These are phyloP conservation scores for Coemansia sp. DNA, from an alignment of 192 early-diverging fungal genomes.

Conservation along the genomic window DNA sequence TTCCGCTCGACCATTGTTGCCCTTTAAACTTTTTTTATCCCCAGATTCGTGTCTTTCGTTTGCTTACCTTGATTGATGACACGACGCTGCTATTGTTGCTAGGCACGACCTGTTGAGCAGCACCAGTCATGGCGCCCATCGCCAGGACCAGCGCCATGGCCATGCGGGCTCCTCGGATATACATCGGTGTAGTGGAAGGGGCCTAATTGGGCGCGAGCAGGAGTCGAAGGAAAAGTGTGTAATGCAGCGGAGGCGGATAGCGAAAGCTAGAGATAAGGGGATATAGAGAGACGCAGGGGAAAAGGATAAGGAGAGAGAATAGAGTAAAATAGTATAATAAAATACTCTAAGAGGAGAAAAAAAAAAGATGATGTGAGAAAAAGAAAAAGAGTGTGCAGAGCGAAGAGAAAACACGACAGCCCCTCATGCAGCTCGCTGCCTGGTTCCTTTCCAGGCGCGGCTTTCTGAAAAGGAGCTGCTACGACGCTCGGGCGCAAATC, in stretches of 20 bases:
- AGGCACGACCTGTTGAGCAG: constrained; percentile 2
- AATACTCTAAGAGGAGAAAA: constrained; percentile 3
- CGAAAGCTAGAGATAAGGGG: not conserved
- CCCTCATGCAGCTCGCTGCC: constrained; percentile 1
- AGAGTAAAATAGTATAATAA: not conserved
- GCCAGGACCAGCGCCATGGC: constrained; percentile 41
- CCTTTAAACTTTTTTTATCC: not conserved
- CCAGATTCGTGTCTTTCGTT: not conserved
- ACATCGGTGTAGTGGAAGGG: constrained; percentile 18
- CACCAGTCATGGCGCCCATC: constrained; percentile 19
- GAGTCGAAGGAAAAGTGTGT: not conserved
- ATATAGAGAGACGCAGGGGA: not conserved
- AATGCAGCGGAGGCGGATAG: constrained; percentile 13
- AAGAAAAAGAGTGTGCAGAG: not conserved
- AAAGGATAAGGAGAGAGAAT: constrained; percentile 1
- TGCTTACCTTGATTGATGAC: not conserved
- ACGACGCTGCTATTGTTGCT: not conserved
- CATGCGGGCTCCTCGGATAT: constrained; percentile 33
- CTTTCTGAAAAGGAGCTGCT: constrained; percentile 10
- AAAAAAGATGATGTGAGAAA: not conserved
- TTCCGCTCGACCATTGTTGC: not conserved
- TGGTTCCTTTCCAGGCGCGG: constrained; percentile 3
- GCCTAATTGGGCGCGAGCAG: not conserved
- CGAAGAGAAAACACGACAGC: not conserved
- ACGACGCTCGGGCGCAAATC: constrained; percentile 5